A percentile compares a stretch with the other conserved stretches of the same genome.
Evolutionary conservation across 257 asterid species (phyloP).

Genomic region (Solanum arcanum): DNA sequence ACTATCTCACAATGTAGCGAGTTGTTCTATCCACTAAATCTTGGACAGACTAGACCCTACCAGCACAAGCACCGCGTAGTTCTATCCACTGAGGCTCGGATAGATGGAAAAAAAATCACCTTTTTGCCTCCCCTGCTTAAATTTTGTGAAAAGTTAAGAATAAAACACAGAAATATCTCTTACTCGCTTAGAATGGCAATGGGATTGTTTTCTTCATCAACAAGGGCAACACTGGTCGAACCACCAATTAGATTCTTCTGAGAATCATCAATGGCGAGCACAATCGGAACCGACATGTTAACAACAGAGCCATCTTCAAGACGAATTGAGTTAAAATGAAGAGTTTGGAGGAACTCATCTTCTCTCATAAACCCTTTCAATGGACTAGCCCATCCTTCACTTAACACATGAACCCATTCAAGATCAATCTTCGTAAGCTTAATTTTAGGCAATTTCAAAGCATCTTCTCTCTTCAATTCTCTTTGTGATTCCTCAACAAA

Average conservation of each 20-base stretch:
- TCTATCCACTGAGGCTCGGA: neutral
- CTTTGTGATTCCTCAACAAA: constrained; percentile 45
- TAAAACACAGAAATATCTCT: neutral
- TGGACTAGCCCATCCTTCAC: constrained; percentile 99
- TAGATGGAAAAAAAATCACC: neutral
- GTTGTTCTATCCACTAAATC: neutral
- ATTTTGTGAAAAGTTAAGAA: neutral
- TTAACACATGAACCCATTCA: constrained; percentile 92
- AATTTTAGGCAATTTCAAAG: constrained; percentile 46
- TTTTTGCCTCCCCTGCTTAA: neutral
- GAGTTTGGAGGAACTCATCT: constrained; percentile 93
- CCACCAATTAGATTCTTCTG: constrained; percentile 54
- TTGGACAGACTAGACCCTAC: neutral
- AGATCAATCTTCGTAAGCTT: constrained; percentile 69
- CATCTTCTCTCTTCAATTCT: constrained; percentile 25
- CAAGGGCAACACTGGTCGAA: constrained; percentile 51
- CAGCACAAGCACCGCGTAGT: neutral
- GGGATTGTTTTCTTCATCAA: constrained; percentile 29
- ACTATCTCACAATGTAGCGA: neutral
- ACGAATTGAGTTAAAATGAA: constrained; percentile 81
- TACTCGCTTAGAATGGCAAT: constrained; percentile 69
- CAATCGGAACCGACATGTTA: constrained; percentile 95
- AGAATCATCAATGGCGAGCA: constrained; percentile 70
- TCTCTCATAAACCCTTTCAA: constrained; percentile 90
- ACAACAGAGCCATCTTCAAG: constrained; percentile 61